Percentiles rank a stretch among this genome's conserved stretches.
Evolutionary conservation across 257 asterid genomes (phyloP).

Genomic region (Pogostemon cablin): DNA sequence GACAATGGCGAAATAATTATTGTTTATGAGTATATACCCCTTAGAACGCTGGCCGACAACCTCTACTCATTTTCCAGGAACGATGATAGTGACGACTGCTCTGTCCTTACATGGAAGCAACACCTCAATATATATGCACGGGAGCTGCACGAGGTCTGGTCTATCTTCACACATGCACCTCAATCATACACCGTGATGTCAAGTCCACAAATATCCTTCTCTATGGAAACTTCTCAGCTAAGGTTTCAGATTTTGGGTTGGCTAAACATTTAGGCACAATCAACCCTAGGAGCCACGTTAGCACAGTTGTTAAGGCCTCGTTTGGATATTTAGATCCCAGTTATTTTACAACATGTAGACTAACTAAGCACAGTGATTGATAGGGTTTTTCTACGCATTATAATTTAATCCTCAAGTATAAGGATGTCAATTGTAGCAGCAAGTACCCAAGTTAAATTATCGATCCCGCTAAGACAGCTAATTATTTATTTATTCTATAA

Average conservation of each 20-base stretch:
- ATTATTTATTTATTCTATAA: no score
- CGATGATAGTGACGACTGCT: no score
- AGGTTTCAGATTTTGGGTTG: slow-evolving; percentile 24
- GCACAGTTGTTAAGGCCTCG: slow-evolving; percentile 6
- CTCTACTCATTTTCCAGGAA: not conserved
- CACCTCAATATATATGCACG: slow-evolving; percentile 3
- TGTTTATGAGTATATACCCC: no score
- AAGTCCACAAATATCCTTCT: slow-evolving; percentile 20
- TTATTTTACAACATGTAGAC: not conserved
- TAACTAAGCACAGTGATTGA: slow-evolving; percentile 10
- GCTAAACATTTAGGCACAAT: slow-evolving; percentile 1
- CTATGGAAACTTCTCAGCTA: not conserved
- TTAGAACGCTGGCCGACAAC: slow-evolving; percentile 15
- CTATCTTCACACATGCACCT: slow-evolving; percentile 25
- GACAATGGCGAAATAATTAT: not conserved
- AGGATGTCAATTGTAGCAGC: no score
- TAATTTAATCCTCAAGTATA: no score
- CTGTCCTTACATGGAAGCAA: slow-evolving; percentile 1
- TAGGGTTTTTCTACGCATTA: no score
- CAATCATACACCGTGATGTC: slow-evolving; percentile 25
- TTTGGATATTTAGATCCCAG: slow-evolving; percentile 25
- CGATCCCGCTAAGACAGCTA: no score
- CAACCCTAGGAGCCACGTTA: not conserved
- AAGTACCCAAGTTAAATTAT: no score
- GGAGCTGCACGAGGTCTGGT: slow-evolving; percentile 24